phyloP scores from a whole-genome alignment of 2,329 filamentous ascomycete species.

The Thielaviopsis ethacetica region DNA sequence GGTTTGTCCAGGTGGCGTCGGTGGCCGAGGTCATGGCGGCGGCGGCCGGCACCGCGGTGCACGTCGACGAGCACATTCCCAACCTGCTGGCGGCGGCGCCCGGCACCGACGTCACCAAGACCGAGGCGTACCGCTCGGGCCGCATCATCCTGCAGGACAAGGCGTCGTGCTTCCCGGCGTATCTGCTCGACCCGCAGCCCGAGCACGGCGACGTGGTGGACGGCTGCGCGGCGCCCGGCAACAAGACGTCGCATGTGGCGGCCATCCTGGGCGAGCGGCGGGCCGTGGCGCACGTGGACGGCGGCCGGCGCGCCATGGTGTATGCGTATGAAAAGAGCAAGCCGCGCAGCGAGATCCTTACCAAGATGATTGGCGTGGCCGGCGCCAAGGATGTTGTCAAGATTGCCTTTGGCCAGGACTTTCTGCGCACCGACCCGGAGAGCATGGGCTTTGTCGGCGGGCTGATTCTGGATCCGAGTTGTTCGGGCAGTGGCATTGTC shows the following conservation, averaged over 20 bases:
- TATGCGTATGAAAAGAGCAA: slow-evolving; percentile 68
- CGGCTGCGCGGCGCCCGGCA: slow-evolving; percentile 84
- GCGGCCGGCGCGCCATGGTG: slow-evolving; percentile 30
- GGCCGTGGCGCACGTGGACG: slow-evolving; percentile 22
- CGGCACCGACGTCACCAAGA: slow-evolving; percentile 54
- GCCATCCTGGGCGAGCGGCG: slow-evolving; percentile 43
- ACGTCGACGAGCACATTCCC: slow-evolving; percentile 68
- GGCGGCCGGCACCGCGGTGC: slow-evolving; percentile 25
- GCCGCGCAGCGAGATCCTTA: slow-evolving; percentile 54
- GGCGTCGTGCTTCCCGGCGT: slow-evolving; percentile 90
- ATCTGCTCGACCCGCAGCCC: slow-evolving; percentile 54
- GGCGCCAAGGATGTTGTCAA: slow-evolving; percentile 50
- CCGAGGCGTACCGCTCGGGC: slow-evolving; percentile 56
- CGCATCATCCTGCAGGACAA: slow-evolving; percentile 88
- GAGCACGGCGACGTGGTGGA: slow-evolving; percentile 70
- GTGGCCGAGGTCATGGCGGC: slow-evolving; percentile 39
- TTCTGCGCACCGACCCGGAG: slow-evolving; percentile 56
- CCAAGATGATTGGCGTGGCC: slow-evolving; percentile 70
- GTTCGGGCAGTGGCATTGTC: slow-evolving; percentile 88
- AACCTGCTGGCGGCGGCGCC: slow-evolving; percentile 67
- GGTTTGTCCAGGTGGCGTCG: slow-evolving; percentile 38
- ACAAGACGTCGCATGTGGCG: slow-evolving; percentile 90
- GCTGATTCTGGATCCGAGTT: slow-evolving; percentile 81
- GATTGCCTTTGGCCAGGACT: slow-evolving; percentile 63
- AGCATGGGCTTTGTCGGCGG: slow-evolving; percentile 45